phyloP scores from a whole-genome alignment of 768 basidiomycete genomes.

The Melanogaster broomeanus region DNA sequence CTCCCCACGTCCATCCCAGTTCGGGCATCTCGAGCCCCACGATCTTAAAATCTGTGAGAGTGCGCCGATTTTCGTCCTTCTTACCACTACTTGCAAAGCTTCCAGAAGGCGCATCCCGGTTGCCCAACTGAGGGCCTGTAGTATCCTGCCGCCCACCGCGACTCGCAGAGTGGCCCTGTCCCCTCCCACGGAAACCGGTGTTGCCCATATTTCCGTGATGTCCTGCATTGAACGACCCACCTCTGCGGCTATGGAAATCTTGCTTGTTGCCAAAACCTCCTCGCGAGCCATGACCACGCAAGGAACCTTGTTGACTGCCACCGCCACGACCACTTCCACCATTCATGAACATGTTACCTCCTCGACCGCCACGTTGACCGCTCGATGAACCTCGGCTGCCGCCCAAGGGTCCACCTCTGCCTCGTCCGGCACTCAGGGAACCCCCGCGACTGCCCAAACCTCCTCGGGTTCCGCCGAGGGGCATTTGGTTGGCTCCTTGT shows the following conservation, averaged over 20 bases:
- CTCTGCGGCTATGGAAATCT: slow-evolving; percentile 65
- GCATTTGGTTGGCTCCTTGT: slow-evolving; percentile 42
- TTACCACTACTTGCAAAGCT: slow-evolving; percentile 59
- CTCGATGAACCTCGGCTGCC: slow-evolving; percentile 45
- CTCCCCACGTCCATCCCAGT: slow-evolving; percentile 87
- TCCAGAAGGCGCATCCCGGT: slow-evolving; percentile 51
- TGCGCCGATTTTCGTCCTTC: slow-evolving; percentile 87
- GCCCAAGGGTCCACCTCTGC: slow-evolving; percentile 54
- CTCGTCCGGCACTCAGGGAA: slow-evolving; percentile 30
- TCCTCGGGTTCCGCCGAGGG: slow-evolving; percentile 45
- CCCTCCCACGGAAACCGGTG: slow-evolving; percentile 59
- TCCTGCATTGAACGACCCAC: slow-evolving; percentile 60
- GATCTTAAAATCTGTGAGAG: slow-evolving; percentile 98
- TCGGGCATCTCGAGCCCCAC: slow-evolving; percentile 84
- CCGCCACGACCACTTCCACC: slow-evolving; percentile 46
- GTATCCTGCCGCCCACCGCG: slow-evolving; percentile 44
- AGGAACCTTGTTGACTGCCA: slow-evolving; percentile 44
- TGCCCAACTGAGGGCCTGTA: slow-evolving; percentile 35
- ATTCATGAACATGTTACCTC: slow-evolving; percentile 33
- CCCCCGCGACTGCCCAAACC: slow-evolving; percentile 48
- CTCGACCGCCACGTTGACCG: slow-evolving; percentile 44
- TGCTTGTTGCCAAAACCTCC: slow-evolving; percentile 65
- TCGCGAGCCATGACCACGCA: slow-evolving; percentile 66
- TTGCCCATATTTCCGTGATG: slow-evolving; percentile 38
- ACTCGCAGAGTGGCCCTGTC: slow-evolving; percentile 50